Conservation (phyloP, 192 early-diverging fungal species). For the Coemansia sp. region DNA sequence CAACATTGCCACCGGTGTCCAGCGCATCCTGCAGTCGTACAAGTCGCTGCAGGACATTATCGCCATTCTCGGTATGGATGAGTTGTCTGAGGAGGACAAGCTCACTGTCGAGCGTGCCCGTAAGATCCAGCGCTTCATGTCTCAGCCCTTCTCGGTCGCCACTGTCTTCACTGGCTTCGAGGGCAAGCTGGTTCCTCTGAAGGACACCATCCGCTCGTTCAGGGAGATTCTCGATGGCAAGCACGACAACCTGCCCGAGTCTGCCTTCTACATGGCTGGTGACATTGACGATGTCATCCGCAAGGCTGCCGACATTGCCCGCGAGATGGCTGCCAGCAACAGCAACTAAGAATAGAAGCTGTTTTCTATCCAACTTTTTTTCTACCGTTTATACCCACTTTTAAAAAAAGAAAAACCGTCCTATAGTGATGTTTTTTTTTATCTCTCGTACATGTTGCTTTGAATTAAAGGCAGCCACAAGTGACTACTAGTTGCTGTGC, state of each 20-base stretch:
- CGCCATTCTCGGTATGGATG: conserved; percentile 99
- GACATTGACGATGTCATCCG: conserved; percentile 92
- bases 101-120: conserved; percentile 97
- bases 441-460: neutral
- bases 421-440: neutral
- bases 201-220: conserved; percentile 98
- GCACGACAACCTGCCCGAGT: conserved; percentile 93
- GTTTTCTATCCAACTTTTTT: neutral
- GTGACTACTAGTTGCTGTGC: neutral
- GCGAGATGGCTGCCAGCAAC: conserved; percentile 63
- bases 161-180: conserved; percentile 98
- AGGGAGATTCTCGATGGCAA: conserved; percentile 97
- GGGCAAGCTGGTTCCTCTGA: conserved; percentile 86
- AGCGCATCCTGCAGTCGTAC: conserved; percentile 98
- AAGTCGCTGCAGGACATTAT: conserved; percentile 99
- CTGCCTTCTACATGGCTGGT: conserved; percentile 98
- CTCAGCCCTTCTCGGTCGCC: conserved; percentile 97
- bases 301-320: conserved; percentile 86
- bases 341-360: conserved; percentile 22
- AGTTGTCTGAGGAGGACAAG: conserved; percentile 99
- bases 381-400: conserved; percentile 2
- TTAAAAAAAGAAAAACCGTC: neutral
- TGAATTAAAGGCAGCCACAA: too few relatives aligned
- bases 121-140: conserved; percentile 99
- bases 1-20: conserved; percentile 88